phyloP scores from a whole-genome alignment of 1,284 basidiomycete genomes.

The Vanrija sp. region DNA sequence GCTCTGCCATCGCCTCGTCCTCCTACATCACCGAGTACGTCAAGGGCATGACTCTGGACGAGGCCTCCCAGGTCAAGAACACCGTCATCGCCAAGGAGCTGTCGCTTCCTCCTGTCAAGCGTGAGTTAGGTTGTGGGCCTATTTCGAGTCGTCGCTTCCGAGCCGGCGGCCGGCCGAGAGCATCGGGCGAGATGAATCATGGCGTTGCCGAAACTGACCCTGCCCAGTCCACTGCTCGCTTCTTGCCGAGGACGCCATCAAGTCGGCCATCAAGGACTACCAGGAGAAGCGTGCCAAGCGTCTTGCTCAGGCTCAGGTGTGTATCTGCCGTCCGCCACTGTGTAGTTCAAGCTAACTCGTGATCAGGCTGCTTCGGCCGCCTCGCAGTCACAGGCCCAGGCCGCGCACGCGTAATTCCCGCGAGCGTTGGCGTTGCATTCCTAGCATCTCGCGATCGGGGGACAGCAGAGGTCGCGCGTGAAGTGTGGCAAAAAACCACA shows the following conservation, averaged over 20 bases:
- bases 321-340: background rate
- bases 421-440: background rate
- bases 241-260: conserved; percentile 97
- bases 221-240: conserved; percentile 60
- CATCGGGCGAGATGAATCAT: no score
- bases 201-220: background rate
- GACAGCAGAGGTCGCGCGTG: no score
- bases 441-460: no score
- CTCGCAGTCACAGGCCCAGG: conserved; percentile 2
- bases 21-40: conserved; percentile 98
- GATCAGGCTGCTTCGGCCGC: conserved; percentile 2
- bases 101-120: conserved; percentile 92
- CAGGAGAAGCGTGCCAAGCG: conserved; percentile 65
- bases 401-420: conserved; percentile 4
- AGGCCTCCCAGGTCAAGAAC: conserved; percentile 95
- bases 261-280: conserved; percentile 89
- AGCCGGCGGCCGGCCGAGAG: no score
- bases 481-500: no score
- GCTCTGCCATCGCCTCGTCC: conserved; percentile 94
- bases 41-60: conserved; percentile 87
- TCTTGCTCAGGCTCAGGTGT: conserved; percentile 23
- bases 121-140: conserved; percentile 59
- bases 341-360: background rate
- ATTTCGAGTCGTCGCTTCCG: background rate
- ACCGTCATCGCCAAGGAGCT: conserved; percentile 98